Percentiles rank a stretch among this genome's conserved stretches.
Conservation (phyloP, 495 filamentous ascomycete species). For the Xylaria curta region DNA sequence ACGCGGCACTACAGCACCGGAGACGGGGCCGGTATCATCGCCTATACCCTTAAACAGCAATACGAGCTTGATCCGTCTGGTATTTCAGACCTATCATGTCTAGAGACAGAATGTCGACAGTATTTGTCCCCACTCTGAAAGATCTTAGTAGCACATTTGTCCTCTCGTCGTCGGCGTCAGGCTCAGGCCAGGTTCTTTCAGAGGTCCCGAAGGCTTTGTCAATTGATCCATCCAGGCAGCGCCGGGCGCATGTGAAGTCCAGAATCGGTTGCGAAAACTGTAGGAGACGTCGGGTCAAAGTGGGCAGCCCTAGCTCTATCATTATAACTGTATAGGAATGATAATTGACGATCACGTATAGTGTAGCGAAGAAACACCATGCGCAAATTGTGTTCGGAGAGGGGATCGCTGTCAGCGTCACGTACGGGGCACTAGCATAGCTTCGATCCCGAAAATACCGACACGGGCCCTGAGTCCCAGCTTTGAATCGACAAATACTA, state of each 20-base stretch:
- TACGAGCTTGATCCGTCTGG: not conserved
- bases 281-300: conserved; percentile 34
- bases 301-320: not conserved
- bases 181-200: conserved; percentile 20
- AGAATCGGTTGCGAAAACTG: conserved; percentile 32
- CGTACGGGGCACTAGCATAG: not conserved
- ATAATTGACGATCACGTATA: conserved; percentile 3
- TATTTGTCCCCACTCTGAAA: conserved; percentile 8
- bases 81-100: not conserved
- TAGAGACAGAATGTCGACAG: not conserved
- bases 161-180: conserved; percentile 21
- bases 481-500: not conserved
- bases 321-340: not conserved
- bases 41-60: not conserved
- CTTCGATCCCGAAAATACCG: not conserved
- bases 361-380: conserved; percentile 26
- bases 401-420: conserved; percentile 22
- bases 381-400: conserved; percentile 13
- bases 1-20: not conserved
- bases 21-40: not conserved
- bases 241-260: conserved; percentile 30
- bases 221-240: conserved; percentile 28
- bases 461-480: not conserved
- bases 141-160: conserved; percentile 34
- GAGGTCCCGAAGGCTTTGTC: conserved; percentile 28